Conservation (phyloP, 2,329 filamentous ascomycete genomes). For the Botrytis elliptica region DNA sequence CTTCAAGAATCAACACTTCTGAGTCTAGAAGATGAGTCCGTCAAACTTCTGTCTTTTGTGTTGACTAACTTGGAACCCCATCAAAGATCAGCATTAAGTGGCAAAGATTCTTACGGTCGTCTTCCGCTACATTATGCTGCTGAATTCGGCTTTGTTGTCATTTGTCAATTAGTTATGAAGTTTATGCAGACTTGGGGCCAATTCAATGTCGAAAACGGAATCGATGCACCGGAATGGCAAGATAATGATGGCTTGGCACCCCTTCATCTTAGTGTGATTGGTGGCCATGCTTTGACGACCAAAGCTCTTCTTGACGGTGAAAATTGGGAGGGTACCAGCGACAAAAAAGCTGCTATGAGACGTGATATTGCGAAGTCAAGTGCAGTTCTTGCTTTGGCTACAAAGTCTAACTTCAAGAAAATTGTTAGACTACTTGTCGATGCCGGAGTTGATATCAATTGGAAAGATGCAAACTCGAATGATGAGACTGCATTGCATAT, state of each 20-base stretch:
- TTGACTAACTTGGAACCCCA: conserved; percentile 66
- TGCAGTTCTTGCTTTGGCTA: conserved; percentile 82
- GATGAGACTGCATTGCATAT: conserved; percentile 92
- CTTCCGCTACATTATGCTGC: conserved; percentile 90
- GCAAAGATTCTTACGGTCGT: conserved; percentile 75
- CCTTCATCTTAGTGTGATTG: conserved; percentile 87
- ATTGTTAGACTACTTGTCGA: conserved; percentile 88
- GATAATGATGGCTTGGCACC: conserved; percentile 89
- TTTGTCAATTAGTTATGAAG: conserved; percentile 82
- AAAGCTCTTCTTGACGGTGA: conserved; percentile 77
- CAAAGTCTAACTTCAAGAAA: conserved; percentile 78
- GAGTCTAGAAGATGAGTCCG: conserved; percentile 69
- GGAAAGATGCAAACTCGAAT: conserved; percentile 69
- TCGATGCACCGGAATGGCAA: conserved; percentile 87
- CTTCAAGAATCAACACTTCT: conserved; percentile 67
- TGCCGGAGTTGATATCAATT: conserved; percentile 89
- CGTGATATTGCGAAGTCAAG: conserved; percentile 78
- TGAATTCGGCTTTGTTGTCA: conserved; percentile 89
- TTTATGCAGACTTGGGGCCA: conserved; percentile 87
- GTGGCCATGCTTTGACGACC: conserved; percentile 84
- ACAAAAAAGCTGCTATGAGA: conserved; percentile 62
- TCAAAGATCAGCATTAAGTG: conserved; percentile 66
- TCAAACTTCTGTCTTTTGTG: conserved; percentile 62
- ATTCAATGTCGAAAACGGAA: conserved; percentile 79
- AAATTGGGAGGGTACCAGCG: conserved; percentile 64